Percentiles rank a stretch among this genome's conserved stretches.
Conservation (phyloP, 2,329 filamentous ascomycete species). For the Aspergillus quadrilineatus region DNA sequence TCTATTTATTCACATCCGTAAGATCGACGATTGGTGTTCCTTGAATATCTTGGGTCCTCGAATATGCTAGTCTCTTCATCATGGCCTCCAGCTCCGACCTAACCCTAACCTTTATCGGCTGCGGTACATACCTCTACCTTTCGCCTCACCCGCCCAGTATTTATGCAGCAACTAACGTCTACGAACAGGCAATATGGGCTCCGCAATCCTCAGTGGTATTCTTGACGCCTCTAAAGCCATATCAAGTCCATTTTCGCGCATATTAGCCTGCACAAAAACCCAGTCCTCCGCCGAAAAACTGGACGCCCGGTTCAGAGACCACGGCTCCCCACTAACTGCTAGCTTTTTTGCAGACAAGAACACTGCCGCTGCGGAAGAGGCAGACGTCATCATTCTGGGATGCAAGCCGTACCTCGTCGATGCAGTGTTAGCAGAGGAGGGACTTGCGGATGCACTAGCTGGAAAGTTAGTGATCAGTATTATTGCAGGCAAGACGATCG, state of each 20-base stretch:
- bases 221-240: slow-evolving; percentile 25
- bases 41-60: too few species aligned
- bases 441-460: slow-evolving; percentile 39
- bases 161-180: too few species aligned
- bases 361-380: slow-evolving; percentile 32
- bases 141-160: background rate
- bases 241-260: slow-evolving; percentile 19
- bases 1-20: background rate
- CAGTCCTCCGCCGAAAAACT: slow-evolving; percentile 34
- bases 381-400: slow-evolving; percentile 47
- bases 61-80: background rate
- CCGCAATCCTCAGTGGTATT: slow-evolving; percentile 36
- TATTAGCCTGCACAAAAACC: slow-evolving; percentile 44
- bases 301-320: slow-evolving; percentile 26
- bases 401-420: slow-evolving; percentile 49
- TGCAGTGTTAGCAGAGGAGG: slow-evolving; percentile 36
- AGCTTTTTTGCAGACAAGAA: slow-evolving; percentile 36
- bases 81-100: slow-evolving; percentile 7
- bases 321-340: slow-evolving; percentile 25
- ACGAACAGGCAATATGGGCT: slow-evolving; percentile 38
- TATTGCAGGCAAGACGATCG: slow-evolving; percentile 45
- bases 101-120: slow-evolving; percentile 19
- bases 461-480: slow-evolving; percentile 53
- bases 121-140: slow-evolving; percentile 10
- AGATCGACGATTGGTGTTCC: background rate